These are phyloP conservation scores for Torulaspora microellipsoides DNA, from an alignment of 805 yeast genomes.

Conservation along the genomic window DNA sequence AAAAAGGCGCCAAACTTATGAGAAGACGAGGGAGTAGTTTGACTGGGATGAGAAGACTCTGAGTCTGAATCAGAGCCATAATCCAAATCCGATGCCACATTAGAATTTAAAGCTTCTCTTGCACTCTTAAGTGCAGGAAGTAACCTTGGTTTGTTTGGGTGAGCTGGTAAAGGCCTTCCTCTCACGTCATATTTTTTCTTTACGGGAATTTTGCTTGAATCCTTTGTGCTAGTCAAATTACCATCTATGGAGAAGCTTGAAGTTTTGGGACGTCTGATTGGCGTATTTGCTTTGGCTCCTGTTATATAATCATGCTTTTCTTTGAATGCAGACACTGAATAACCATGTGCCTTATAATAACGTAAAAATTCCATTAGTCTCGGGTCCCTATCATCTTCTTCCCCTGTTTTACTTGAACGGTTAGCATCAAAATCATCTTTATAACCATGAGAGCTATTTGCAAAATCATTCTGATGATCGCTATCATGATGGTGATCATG, in stretches of 20 bases:
- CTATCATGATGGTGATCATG: conserved; percentile 14
- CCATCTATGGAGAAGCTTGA: conserved; percentile 27
- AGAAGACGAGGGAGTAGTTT: conserved; percentile 13
- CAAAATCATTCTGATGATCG: conserved; percentile 5
- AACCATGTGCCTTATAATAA: conserved; percentile 33
- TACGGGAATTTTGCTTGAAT: conserved; percentile 13
- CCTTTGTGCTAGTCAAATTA: conserved; percentile 1
- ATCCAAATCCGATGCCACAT: not conserved
- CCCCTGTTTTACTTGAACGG: not conserved
- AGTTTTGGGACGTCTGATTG: not conserved
- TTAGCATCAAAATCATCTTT: conserved; percentile 1
- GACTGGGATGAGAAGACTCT: conserved; percentile 11
- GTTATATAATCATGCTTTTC: conserved; percentile 23
- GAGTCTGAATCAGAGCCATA: conserved; percentile 9
- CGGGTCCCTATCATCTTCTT: conserved; percentile 38
- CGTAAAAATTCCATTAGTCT: conserved; percentile 44
- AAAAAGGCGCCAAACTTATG: conserved; percentile 33
- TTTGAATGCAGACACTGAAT: conserved; percentile 22
- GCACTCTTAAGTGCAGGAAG: conserved; percentile 45
- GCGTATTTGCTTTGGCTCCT: not conserved
- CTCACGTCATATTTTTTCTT: conserved; percentile 33
- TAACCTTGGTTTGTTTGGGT: conserved; percentile 43
- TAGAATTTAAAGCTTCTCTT: conserved; percentile 7
- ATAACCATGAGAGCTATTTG: not conserved
- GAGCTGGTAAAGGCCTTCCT: conserved; percentile 49